Percentiles rank a stretch among this genome's conserved stretches.
Evolutionary conservation across 2,329 filamentous ascomycete species (phyloP).

Genomic region (Gnomoniopsis smithogilvyi): DNA sequence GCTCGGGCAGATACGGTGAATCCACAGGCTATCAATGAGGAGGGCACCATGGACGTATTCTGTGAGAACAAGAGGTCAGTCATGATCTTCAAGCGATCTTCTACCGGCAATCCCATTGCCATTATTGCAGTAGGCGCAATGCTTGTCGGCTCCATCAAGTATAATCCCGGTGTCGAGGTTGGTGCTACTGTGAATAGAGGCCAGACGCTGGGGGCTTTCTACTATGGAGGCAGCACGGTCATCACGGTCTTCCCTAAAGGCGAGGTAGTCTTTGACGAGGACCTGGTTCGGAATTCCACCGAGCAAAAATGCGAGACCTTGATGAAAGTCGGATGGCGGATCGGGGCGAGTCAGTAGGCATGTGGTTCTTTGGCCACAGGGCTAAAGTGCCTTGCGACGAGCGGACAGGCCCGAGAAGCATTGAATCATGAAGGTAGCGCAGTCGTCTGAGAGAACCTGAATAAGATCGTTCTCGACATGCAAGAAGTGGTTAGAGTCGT

Average conservation of each 20-base stretch:
- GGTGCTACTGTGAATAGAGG: slow-evolving; percentile 32
- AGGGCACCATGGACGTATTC: slow-evolving; percentile 37
- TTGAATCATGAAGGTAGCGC: no score
- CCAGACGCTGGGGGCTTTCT: slow-evolving; percentile 37
- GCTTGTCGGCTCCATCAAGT: slow-evolving; percentile 39
- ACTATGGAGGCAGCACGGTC: slow-evolving; percentile 40
- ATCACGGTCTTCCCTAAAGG: slow-evolving; percentile 34
- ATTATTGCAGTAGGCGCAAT: slow-evolving; percentile 40
- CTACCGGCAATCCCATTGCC: slow-evolving; percentile 28
- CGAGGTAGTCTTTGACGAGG: slow-evolving; percentile 34
- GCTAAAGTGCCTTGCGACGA: no score
- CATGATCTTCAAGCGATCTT: slow-evolving; percentile 31
- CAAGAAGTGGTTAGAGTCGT: no score
- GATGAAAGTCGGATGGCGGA: slow-evolving; percentile 35
- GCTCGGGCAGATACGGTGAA: slow-evolving; percentile 32
- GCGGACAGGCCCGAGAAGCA: no score
- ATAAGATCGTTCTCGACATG: no score
- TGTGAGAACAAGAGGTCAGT: slow-evolving; percentile 38
- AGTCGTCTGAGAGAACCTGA: no score
- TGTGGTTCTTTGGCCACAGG: neutral
- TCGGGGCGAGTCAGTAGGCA: slow-evolving; percentile 12
- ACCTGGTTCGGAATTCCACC: slow-evolving; percentile 35
- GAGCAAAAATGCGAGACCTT: slow-evolving; percentile 35
- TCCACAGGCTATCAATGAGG: slow-evolving; percentile 28
- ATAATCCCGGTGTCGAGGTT: slow-evolving; percentile 30